phyloP scores from a whole-genome alignment of 768 basidiomycete genomes.

The Mycena floridula region DNA sequence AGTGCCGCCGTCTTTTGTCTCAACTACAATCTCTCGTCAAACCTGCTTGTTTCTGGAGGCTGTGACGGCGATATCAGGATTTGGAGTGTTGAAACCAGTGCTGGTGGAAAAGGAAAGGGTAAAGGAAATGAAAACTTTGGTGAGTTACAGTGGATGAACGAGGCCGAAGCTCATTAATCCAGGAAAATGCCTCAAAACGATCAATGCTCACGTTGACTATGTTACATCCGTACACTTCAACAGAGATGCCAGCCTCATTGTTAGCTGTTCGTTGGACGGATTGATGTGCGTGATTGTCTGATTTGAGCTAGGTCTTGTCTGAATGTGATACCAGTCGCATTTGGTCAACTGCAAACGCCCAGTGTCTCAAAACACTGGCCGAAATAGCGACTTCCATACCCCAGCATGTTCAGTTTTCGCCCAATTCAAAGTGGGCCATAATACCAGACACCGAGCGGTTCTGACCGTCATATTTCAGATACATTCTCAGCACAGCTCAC shows the following conservation, averaged over 20 bases:
- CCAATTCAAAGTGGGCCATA: constrained; percentile 94
- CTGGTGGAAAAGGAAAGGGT: too few species aligned
- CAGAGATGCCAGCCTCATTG: constrained; percentile 83
- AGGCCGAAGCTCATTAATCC: too few species aligned
- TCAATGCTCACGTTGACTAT: constrained; percentile 92
- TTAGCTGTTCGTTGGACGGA: constrained; percentile 89
- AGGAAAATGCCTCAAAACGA: constrained; percentile 81
- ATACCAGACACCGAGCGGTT: too few species aligned
- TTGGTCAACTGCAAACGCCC: constrained; percentile 89
- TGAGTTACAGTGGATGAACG: too few species aligned
- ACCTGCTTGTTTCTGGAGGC: constrained; percentile 85
- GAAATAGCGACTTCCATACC: constrained; percentile 86
- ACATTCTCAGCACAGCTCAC: constrained; percentile 89
- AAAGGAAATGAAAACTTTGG: too few species aligned
- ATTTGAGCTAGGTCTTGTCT: too few species aligned
- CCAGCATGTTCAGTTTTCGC: constrained; percentile 91
- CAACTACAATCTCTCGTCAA: constrained; percentile 84
- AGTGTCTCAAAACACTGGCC: constrained; percentile 93
- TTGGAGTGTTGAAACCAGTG: constrained; percentile 87
- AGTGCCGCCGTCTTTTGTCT: constrained; percentile 87
- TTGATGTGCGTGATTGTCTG: constrained; percentile 76
- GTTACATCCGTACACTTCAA: constrained; percentile 96
- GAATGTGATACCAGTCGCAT: constrained; percentile 75
- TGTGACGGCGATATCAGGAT: constrained; percentile 91
- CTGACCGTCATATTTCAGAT: too few species aligned